Evolutionary conservation across 805 yeast species (phyloP).

Genomic region (Starmerella vitae): DNA sequence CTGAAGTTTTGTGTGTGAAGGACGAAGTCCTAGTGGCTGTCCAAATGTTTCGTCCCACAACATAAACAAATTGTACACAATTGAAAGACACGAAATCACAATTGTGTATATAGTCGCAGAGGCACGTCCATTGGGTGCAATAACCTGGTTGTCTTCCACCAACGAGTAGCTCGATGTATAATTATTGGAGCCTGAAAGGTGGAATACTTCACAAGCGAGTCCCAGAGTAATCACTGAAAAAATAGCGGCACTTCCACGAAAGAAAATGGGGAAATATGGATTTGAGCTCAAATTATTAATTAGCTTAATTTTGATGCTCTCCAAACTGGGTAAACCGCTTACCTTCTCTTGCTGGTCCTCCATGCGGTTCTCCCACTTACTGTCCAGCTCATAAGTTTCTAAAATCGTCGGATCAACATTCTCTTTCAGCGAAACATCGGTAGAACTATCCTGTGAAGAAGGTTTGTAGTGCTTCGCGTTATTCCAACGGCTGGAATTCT

Average conservation of each 20-base stretch:
- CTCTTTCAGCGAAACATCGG: background rate
- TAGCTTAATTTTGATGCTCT: slow-evolving; percentile 1
- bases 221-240: slow-evolving; percentile 59
- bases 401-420: slow-evolving; percentile 12
- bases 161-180: background rate
- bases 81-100: slow-evolving; percentile 65
- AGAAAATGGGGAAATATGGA: slow-evolving; percentile 67
- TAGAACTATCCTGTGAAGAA: background rate
- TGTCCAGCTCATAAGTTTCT: slow-evolving; percentile 14
- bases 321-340: slow-evolving; percentile 2
- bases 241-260: slow-evolving; percentile 46
- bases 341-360: slow-evolving; percentile 2
- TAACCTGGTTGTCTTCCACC: slow-evolving; percentile 38
- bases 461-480: slow-evolving; percentile 5
- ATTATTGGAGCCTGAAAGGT: slow-evolving; percentile 23
- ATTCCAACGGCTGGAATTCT: slow-evolving; percentile 16
- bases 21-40: slow-evolving; percentile 78
- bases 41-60: slow-evolving; percentile 86
- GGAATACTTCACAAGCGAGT: slow-evolving; percentile 42
- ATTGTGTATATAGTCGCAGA: slow-evolving; percentile 91
- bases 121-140: slow-evolving; percentile 11
- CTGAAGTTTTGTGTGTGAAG: slow-evolving; percentile 71
- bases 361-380: slow-evolving; percentile 20
- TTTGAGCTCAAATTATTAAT: slow-evolving; percentile 44
- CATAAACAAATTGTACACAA: slow-evolving; percentile 64